A percentile compares a stretch with the other conserved stretches of the same genome.
phyloP scores from a whole-genome alignment of 345 rosid genomes.

The Eucalyptus curtisii region DNA sequence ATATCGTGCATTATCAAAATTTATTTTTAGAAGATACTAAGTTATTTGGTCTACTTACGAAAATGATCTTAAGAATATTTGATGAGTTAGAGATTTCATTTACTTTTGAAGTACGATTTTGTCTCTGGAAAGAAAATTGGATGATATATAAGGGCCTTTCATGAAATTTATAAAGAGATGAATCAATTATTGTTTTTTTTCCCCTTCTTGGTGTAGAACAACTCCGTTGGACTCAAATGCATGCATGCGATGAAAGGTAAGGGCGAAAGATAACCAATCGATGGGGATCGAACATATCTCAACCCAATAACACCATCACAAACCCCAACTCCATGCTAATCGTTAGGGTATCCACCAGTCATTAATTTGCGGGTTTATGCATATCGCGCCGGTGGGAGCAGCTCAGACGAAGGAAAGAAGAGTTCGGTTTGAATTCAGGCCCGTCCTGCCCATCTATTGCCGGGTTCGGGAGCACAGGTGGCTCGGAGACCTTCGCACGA shows the following conservation, averaged over 20 bases:
- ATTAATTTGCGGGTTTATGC: neutral
- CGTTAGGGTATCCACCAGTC: neutral
- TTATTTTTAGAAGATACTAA: too few species aligned
- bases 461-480: rapidly evolving
- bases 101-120: neutral
- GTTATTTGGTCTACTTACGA: neutral
- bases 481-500: rapidly evolving
- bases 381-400: neutral
- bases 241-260: neutral
- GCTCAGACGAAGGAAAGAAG: neutral
- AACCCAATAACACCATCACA: neutral
- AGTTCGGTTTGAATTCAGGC: neutral
- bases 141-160: neutral
- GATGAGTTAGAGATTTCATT: neutral
- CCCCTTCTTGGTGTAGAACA: neutral
- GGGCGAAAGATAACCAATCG: neutral
- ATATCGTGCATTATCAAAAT: too few species aligned
- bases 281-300: neutral
- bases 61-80: too few species aligned
- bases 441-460: neutral
- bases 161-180: neutral
- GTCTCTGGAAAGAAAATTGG: neutral
- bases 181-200: too few species aligned
- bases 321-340: neutral
- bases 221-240: neutral